A percentile compares a stretch with the other conserved stretches of the same genome.
Conservation (phyloP, 495 filamentous ascomycete genomes). For the Haplographium delicatum region DNA sequence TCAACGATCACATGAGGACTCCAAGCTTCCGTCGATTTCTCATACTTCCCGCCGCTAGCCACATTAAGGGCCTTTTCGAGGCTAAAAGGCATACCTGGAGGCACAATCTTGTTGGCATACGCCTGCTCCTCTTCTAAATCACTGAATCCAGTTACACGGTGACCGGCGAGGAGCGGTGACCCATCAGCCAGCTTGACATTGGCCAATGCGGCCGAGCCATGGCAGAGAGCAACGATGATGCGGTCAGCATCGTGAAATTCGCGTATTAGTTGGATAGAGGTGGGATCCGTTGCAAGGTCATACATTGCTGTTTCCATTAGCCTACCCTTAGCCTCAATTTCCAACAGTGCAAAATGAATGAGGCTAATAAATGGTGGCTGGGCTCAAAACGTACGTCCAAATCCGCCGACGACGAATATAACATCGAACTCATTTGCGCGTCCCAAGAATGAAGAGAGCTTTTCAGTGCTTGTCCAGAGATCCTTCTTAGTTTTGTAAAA, state of each 20-base stretch:
- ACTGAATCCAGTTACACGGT: constrained; percentile 59
- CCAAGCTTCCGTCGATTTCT: constrained; percentile 57
- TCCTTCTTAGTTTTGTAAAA: constrained; percentile 49
- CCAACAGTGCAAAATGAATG: no score
- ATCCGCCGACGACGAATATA: constrained; percentile 67
- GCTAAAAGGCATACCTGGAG: constrained; percentile 53
- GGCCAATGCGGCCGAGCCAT: constrained; percentile 57
- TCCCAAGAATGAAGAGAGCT: constrained; percentile 43
- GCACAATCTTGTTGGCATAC: constrained; percentile 37
- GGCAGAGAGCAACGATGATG: constrained; percentile 61
- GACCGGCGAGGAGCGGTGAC: constrained; percentile 44
- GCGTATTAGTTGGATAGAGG: constrained; percentile 48
- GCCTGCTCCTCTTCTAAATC: constrained; percentile 66
- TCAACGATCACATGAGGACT: constrained; percentile 48
- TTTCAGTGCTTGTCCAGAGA: constrained; percentile 58
- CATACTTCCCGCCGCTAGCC: constrained; percentile 43
- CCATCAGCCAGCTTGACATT: constrained; percentile 50
- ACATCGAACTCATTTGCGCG: constrained; percentile 56
- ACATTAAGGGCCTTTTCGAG: constrained; percentile 54
- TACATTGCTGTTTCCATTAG: constrained; percentile 53
- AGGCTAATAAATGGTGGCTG: no score
- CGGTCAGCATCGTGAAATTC: constrained; percentile 57
- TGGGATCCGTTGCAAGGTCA: constrained; percentile 49
- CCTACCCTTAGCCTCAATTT: no score
- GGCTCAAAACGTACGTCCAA: constrained; percentile 60